A percentile compares a stretch with the other conserved stretches of the same genome.
Evolutionary conservation across 805 yeast genomes (phyloP).

Genomic region (Ogataea trehaloabstinens): DNA sequence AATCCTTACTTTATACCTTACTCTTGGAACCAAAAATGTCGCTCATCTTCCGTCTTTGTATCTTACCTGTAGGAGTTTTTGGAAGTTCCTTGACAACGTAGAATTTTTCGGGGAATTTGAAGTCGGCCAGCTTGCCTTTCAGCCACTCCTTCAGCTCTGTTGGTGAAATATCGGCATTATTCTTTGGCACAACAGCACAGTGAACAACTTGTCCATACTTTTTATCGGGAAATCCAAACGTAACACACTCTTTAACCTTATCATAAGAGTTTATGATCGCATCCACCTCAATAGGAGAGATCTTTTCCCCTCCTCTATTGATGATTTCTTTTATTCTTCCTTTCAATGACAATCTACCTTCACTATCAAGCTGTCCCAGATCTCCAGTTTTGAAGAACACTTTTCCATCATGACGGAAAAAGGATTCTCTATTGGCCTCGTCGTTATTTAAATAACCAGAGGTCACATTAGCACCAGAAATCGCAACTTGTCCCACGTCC

Average conservation of each 20-base stretch:
- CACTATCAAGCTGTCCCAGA: slow-evolving; percentile 60
- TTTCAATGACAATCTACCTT: slow-evolving; percentile 58
- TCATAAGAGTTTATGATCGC: slow-evolving; percentile 58
- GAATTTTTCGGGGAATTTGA: slow-evolving; percentile 59
- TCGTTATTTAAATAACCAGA: slow-evolving; percentile 69
- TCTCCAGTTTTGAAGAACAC: slow-evolving; percentile 69
- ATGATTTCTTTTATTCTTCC: slow-evolving; percentile 74
- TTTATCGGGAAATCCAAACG: slow-evolving; percentile 64
- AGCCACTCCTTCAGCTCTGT: slow-evolving; percentile 48
- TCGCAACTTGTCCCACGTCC: slow-evolving; percentile 64
- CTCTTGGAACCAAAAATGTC: slow-evolving; percentile 42
- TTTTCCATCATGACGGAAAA: slow-evolving; percentile 12
- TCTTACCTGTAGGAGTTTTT: slow-evolving; percentile 76
- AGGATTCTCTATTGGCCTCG: slow-evolving; percentile 66
- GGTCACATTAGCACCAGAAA: slow-evolving; percentile 68
- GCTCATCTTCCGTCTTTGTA: slow-evolving; percentile 66
- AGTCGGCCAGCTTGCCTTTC: slow-evolving; percentile 45
- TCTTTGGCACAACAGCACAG: slow-evolving; percentile 62
- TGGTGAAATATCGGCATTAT: slow-evolving; percentile 35
- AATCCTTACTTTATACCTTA: slow-evolving; percentile 23
- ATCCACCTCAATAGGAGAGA: slow-evolving; percentile 71
- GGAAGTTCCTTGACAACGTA: slow-evolving; percentile 62
- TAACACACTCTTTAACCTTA: slow-evolving; percentile 65
- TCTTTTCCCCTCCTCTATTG: slow-evolving; percentile 77
- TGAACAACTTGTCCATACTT: slow-evolving; percentile 71